Percentiles rank a stretch among this genome's conserved stretches.
These are phyloP conservation scores for Prunus mongolica DNA, from an alignment of 306 rosid genomes.

Conservation along the genomic window DNA sequence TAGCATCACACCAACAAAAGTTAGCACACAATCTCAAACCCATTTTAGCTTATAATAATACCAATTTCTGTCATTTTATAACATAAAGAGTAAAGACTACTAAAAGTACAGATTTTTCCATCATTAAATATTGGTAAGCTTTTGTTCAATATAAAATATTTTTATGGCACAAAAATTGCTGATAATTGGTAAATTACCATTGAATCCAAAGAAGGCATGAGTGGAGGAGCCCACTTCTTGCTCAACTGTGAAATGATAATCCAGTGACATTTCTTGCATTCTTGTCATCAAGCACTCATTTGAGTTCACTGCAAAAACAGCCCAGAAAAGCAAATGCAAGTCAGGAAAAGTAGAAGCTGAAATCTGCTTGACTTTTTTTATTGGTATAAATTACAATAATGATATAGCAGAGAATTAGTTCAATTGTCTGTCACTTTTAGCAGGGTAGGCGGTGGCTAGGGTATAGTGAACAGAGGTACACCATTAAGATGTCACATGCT, in stretches of 20 bases:
- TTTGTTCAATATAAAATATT: too few species aligned
- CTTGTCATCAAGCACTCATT: constrained; percentile 86
- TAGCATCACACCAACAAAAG: neutral
- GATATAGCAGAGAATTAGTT: constrained; percentile 27
- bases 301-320: constrained; percentile 56
- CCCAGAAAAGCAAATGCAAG: neutral
- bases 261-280: constrained; percentile 95
- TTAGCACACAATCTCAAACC: constrained; percentile 1
- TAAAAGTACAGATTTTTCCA: neutral
- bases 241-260: constrained; percentile 90
- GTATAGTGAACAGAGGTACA: neutral
- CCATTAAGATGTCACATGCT: constrained; percentile 60
- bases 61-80: neutral
- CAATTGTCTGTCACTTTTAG: constrained; percentile 32
- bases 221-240: constrained; percentile 93
- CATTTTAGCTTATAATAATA: neutral
- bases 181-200: constrained; percentile 34
- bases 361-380: neutral
- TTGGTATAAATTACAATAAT: neutral
- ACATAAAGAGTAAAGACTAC: neutral
- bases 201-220: constrained; percentile 78
- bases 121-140: too few species aligned
- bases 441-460: constrained; percentile 40
- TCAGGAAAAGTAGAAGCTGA: constrained; percentile 6
- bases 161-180: neutral